Percentiles rank a stretch among this genome's conserved stretches.
phyloP scores from a whole-genome alignment of 768 basidiomycete genomes.

The Hypsizygus marmoreus region DNA sequence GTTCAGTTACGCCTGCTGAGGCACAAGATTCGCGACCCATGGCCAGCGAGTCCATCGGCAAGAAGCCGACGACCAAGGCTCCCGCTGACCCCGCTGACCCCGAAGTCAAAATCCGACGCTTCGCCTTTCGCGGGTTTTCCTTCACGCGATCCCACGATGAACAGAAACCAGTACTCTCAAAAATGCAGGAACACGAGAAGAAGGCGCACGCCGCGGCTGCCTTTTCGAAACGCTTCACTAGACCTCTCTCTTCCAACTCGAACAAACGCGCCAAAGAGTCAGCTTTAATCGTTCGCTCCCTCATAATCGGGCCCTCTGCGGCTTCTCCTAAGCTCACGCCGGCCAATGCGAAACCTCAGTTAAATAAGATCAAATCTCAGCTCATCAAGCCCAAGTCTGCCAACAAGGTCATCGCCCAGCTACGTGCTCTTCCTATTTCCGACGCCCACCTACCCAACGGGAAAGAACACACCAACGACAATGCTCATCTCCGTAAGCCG shows the following conservation, averaged over 20 bases:
- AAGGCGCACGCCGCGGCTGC: conserved; percentile 36
- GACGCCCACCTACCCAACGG: conserved; percentile 29
- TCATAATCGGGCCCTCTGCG: conserved; percentile 63
- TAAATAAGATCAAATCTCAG: conserved; percentile 67
- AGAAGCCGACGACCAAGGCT: no score
- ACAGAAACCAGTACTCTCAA: conserved; percentile 36
- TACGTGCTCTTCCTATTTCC: conserved; percentile 59
- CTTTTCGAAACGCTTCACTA: conserved; percentile 33
- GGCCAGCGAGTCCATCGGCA: no score
- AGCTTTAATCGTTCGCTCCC: conserved; percentile 61
- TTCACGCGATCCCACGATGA: conserved; percentile 32
- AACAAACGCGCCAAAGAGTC: conserved; percentile 66
- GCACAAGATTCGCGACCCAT: background rate
- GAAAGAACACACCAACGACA: conserved; percentile 16
- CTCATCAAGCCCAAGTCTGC: conserved; percentile 69
- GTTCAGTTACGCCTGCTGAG: conserved; percentile 6
- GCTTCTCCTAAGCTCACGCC: conserved; percentile 40
- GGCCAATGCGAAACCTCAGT: conserved; percentile 47
- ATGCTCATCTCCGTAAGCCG: conserved; percentile 5
- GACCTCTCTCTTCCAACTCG: conserved; percentile 36
- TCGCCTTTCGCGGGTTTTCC: conserved; percentile 51
- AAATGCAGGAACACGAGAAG: conserved; percentile 41
- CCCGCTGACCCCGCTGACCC: background rate
- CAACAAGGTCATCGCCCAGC: conserved; percentile 70
- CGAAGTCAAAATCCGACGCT: conserved; percentile 25